Percentiles rank a stretch among this genome's conserved stretches.
phyloP scores from a whole-genome alignment of 1,284 basidiomycete genomes.

The Ustilago tritici region DNA sequence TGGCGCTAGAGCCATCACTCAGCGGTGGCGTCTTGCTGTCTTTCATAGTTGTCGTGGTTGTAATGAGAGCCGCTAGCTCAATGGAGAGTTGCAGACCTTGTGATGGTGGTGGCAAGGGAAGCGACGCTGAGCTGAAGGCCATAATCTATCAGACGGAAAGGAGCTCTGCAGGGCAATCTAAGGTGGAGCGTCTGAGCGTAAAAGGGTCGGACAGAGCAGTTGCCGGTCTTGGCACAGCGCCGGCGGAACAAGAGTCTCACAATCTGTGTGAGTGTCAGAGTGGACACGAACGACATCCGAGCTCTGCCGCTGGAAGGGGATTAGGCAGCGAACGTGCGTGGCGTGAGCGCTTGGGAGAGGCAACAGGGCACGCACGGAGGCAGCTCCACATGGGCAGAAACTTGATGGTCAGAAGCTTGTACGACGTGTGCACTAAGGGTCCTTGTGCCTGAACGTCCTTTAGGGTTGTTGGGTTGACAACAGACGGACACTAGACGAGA shows the following conservation, averaged over 20 bases:
- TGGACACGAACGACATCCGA: background rate
- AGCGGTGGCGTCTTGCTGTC: constrained; percentile 26
- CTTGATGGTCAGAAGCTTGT: background rate
- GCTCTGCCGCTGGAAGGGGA: background rate
- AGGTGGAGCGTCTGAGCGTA: constrained; percentile 1
- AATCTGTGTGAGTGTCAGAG: background rate
- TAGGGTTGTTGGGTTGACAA: no score
- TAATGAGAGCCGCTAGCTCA: background rate
- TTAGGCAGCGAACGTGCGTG: background rate
- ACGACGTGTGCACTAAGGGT: constrained; percentile 9
- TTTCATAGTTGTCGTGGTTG: constrained; percentile 14
- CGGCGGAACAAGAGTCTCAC: constrained; percentile 1
- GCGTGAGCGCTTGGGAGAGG: background rate
- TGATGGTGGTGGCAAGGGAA: background rate
- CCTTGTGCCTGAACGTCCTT: background rate
- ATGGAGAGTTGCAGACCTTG: background rate
- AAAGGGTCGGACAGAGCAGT: background rate
- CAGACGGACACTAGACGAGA: no score
- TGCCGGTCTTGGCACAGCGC: constrained; percentile 2
- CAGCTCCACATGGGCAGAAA: background rate
- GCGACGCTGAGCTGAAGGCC: background rate
- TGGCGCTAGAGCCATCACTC: constrained; percentile 26
- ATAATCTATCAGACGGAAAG: background rate
- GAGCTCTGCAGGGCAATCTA: background rate
- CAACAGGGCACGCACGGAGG: background rate